Evolutionary conservation across 2,329 filamentous ascomycete genomes (phyloP).

Genomic region (Colletotrichum sp.): DNA sequence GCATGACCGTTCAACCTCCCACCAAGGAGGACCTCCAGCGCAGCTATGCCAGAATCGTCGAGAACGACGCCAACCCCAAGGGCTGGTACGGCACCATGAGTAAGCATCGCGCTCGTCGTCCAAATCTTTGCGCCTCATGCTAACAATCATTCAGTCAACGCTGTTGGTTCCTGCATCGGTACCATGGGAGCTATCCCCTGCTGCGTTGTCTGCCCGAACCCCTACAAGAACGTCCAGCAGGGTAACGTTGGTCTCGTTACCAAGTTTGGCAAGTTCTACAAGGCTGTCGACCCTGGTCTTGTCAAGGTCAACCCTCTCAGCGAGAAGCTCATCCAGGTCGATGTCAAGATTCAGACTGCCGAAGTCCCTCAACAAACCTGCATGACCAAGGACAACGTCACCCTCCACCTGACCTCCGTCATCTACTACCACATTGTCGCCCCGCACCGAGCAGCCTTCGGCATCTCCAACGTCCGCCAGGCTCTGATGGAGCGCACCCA

Average conservation of each 20-base stretch:
- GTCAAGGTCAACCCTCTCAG: constrained; percentile 97
- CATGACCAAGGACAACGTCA: constrained; percentile 99
- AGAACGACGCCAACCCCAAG: constrained; percentile 71
- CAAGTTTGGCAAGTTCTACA: constrained; percentile 93
- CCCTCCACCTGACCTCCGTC: constrained; percentile 89
- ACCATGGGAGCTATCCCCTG: constrained; percentile 86
- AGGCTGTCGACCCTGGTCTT: constrained; percentile 93
- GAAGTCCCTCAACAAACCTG: constrained; percentile 95
- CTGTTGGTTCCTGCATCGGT: constrained; percentile 76
- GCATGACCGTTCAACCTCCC: constrained; percentile 80
- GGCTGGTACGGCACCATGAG: constrained; percentile 93
- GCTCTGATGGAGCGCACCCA: constrained; percentile 98
- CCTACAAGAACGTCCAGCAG: constrained; percentile 90
- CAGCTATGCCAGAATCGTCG: constrained; percentile 72
- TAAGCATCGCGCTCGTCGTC: constrained; percentile 44
- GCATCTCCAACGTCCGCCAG: constrained; percentile 91
- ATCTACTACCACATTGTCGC: constrained; percentile 99
- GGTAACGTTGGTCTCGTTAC: constrained; percentile 95
- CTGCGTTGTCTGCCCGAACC: constrained; percentile 92
- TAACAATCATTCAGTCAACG: constrained; percentile 61
- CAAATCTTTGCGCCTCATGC: background rate
- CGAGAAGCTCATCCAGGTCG: constrained; percentile 87
- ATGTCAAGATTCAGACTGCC: constrained; percentile 99
- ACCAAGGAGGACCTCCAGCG: constrained; percentile 84
- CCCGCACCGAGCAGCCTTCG: constrained; percentile 96